Conservation (phyloP, 2,329 filamentous ascomycete genomes). For the Chalaropsis thielavioides region DNA sequence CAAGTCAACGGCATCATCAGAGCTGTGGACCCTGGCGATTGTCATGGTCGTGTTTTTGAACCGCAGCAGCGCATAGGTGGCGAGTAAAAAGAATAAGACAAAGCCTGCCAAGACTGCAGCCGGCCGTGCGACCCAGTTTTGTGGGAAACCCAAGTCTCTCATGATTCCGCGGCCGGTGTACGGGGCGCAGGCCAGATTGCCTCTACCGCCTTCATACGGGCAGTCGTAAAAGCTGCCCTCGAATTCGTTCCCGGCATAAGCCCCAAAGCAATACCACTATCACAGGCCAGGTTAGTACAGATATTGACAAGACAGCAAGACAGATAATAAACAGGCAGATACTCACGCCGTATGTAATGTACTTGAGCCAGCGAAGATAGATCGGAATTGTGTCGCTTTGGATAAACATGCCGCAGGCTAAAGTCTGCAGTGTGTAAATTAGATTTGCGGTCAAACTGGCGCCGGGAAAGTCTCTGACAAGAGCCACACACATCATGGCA, state of each 20-base stretch:
- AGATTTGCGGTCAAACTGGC: constrained; percentile 61
- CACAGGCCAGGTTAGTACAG: constrained; percentile 18
- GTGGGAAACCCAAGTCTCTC: constrained; percentile 51
- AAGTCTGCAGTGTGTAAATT: constrained; percentile 56
- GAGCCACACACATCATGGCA: constrained; percentile 51
- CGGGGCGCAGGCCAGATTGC: constrained; percentile 49
- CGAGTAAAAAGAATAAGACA: constrained; percentile 44
- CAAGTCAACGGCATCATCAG: constrained; percentile 39
- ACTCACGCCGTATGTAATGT: constrained; percentile 43
- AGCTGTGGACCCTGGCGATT: constrained; percentile 46
- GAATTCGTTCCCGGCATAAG: constrained; percentile 60
- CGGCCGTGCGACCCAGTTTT: constrained; percentile 51
- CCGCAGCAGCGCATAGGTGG: constrained; percentile 47
- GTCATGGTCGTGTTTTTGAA: constrained; percentile 54
- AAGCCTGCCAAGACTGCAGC: constrained; percentile 50
- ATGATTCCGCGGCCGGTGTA: constrained; percentile 59
- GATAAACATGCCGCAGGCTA: constrained; percentile 65
- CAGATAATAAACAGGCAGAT: constrained; percentile 7
- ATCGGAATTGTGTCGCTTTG: constrained; percentile 58
- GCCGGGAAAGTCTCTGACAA: constrained; percentile 52
- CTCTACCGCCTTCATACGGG: constrained; percentile 44
- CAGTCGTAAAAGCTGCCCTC: constrained; percentile 58
- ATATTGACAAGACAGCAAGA: neutral
- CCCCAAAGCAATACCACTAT: constrained; percentile 56
- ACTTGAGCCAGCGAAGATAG: constrained; percentile 68